Base-by-base conservation (phyloP, 192 early-diverging fungal genomes). In the Rhizoclosmatium globosum region DNA sequence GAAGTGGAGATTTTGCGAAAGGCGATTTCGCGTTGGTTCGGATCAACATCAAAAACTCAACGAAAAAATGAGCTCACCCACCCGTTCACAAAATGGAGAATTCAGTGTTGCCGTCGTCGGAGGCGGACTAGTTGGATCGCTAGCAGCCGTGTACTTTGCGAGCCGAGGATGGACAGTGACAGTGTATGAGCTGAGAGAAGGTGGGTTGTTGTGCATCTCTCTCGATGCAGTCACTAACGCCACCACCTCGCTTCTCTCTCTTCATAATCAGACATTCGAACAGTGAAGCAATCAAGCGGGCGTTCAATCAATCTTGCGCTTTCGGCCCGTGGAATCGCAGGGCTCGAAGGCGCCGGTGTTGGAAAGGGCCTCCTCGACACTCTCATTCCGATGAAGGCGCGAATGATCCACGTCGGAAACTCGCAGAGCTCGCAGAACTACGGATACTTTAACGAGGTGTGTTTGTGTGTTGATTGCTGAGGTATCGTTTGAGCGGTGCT, bases 221-320 rank as follows among this genome's bases (percentile, higher is more conserved):
- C 7, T 4, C 56, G 47, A 15, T 21, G 11, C 56, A 9, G 23
- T 38, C 7, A 41, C 61, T 64, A 7, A 17, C 11, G 39, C 39
- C 13, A 57, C 15, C 56, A 57, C 0, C 56, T 57, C 56, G 56
- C 13, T 57, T 21, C 56, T 57, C 13, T 21, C 11, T 13, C 64
- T 13, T 11, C n/a, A 47, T 46, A 53, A 3, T 3, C 61, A 81
- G 86, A 88, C 75, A 79, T 83, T 42, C 85, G 88, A 41, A 68
- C 45, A 15, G 81, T 81, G 17, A 68, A 65, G 41, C 17, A 56
- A 21, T 44, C 67, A 1, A 71, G 79, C 3, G 88, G 94, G 68
- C 89, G 92, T 59, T 97, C 95, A 9, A 99, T 99, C 81, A 99
- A 99, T 74, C 81, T 99, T 81, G 97, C 97, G 4, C 87, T 99